Percentiles rank a stretch among this genome's conserved stretches.
Evolutionary conservation across 345 rosid species (phyloP).

Genomic region (Ceriops tagal): DNA sequence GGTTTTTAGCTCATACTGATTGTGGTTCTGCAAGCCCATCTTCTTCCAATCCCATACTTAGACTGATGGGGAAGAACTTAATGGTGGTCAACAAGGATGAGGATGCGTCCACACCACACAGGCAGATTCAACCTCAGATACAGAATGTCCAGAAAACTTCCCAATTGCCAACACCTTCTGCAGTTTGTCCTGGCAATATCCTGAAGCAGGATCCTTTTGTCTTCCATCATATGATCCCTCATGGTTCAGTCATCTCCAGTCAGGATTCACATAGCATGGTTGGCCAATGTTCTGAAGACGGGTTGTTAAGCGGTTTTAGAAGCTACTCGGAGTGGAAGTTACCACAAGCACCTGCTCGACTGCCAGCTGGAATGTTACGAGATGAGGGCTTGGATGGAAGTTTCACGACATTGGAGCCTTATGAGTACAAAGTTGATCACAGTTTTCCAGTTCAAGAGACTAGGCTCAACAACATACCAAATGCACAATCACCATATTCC

Average conservation of each 20-base stretch:
- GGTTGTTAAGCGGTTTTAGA: conserved; percentile 22
- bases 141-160: conserved; percentile 29
- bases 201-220: conserved; percentile 23
- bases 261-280: conserved; percentile 23
- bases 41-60: conserved; percentile 62
- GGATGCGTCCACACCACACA: conserved; percentile 33
- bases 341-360: conserved; percentile 22
- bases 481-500: conserved; percentile 10
- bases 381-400: conserved; percentile 20
- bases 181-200: conserved; percentile 23
- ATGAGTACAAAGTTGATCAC: conserved; percentile 23
- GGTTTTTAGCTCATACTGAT: conserved; percentile 27
- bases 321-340: conserved; percentile 15
- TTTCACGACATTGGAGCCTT: conserved; percentile 25
- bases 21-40: conserved; percentile 69
- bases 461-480: conserved; percentile 24
- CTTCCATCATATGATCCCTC: conserved; percentile 26
- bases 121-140: conserved; percentile 29
- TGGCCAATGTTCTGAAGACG: conserved; percentile 31
- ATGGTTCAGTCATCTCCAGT: conserved; percentile 27
- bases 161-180: conserved; percentile 34
- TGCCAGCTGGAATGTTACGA: conserved; percentile 30
- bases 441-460: conserved; percentile 17
- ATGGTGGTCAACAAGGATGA: conserved; percentile 90
- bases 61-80: conserved; percentile 96